Conservation (phyloP, 169 alveolate genomes). For the Ichthyophthirius multifiliis region DNA sequence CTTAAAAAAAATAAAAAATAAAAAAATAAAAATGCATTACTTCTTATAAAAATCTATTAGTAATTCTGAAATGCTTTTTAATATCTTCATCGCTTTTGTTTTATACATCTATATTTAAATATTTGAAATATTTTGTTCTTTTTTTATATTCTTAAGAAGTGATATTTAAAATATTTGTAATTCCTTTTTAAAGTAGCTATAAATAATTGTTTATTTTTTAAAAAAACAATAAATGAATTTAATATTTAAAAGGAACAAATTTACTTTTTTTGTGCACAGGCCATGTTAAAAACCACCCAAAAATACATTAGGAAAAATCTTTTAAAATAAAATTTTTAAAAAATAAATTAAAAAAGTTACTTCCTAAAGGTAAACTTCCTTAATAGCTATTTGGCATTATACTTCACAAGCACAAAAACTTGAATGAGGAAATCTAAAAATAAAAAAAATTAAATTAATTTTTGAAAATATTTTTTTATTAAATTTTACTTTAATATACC, state of each 20-base stretch:
- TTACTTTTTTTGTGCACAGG: slow-evolving; percentile 16
- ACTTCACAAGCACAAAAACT: slow-evolving; percentile 70
- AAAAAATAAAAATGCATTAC: slow-evolving; percentile 31
- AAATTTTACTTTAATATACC: slow-evolving; percentile 11
- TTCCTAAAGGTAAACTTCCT: slow-evolving; percentile 60
- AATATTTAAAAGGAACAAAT: background rate
- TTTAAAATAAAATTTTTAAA: background rate
- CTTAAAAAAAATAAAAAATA: background rate
- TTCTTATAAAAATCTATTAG: slow-evolving; percentile 75
- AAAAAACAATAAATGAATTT: slow-evolving; percentile 46
- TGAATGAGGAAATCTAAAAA: slow-evolving; percentile 69
- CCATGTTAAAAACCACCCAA: slow-evolving; percentile 51
- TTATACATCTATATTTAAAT: slow-evolving; percentile 63
- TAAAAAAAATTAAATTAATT: background rate
- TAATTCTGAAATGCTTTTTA: slow-evolving; percentile 74
- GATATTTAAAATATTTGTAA: slow-evolving; percentile 69
- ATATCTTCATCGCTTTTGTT: slow-evolving; percentile 75
- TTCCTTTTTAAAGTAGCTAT: slow-evolving; percentile 30
- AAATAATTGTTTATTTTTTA: slow-evolving; percentile 45
- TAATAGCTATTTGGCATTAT: slow-evolving; percentile 57
- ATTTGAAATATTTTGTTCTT: slow-evolving; percentile 71
- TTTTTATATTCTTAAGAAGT: slow-evolving; percentile 72
- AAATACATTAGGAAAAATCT: slow-evolving; percentile 46
- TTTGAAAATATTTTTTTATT: background rate
- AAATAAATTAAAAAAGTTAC: background rate